Evolutionary conservation across 176 grass and related monocot species (phyloP).

Genomic region (Oryza coarctata): DNA sequence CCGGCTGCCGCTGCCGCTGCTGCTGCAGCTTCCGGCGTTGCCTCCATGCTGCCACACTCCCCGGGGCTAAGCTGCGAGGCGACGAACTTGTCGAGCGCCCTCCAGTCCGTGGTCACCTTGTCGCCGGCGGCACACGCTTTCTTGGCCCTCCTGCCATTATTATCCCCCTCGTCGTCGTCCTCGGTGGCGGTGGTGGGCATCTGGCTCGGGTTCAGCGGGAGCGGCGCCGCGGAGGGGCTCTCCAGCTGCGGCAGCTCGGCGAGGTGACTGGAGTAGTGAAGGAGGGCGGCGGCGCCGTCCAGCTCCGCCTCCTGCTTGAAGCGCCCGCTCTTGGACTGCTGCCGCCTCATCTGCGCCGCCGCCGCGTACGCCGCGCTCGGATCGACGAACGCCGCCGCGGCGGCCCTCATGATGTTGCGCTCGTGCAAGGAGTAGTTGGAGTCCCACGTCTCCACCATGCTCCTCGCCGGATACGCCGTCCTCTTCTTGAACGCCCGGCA

Average conservation of each 20-base stretch:
- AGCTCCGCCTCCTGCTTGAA: conserved; percentile 64
- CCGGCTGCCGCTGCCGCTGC: neutral
- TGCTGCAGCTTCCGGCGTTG: neutral
- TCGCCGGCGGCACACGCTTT: conserved; percentile 11
- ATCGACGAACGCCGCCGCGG: conserved; percentile 21
- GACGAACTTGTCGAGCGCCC: conserved; percentile 72
- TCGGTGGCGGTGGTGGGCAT: conserved; percentile 27
- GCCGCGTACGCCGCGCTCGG: conserved; percentile 43
- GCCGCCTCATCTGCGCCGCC: conserved; percentile 42
- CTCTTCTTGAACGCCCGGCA: conserved; percentile 98
- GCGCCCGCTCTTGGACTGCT: conserved; percentile 20
- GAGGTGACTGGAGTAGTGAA: conserved; percentile 56
- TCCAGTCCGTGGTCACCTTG: conserved; percentile 58
- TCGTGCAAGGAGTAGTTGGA: conserved; percentile 52
- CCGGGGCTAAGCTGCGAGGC: conserved; percentile 74
- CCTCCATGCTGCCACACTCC: conserved; percentile 23
- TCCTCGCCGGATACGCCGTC: conserved; percentile 51
- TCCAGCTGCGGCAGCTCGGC: conserved; percentile 67
- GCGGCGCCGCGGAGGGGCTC: conserved; percentile 56
- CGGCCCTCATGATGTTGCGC: conserved; percentile 21
- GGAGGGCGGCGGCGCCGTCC: conserved; percentile 34
- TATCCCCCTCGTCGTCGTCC: neutral
- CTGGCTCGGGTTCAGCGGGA: neutral
- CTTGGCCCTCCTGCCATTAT: conserved; percentile 27
- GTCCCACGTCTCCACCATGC: conserved; percentile 59